phyloP scores from a whole-genome alignment of 495 filamentous ascomycete genomes.

The Melanomma pulvis-pyrius region DNA sequence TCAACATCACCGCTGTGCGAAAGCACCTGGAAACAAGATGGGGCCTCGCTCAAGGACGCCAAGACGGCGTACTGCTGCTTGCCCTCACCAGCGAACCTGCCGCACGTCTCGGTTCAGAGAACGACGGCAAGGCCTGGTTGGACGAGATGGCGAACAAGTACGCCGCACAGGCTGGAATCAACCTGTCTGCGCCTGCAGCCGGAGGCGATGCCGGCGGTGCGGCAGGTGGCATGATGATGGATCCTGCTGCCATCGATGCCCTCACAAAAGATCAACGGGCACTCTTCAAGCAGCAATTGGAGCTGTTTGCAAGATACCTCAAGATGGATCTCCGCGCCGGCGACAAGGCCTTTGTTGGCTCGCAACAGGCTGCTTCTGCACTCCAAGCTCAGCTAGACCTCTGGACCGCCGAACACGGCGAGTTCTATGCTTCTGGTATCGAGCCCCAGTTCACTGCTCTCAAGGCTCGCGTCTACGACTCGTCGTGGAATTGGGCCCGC shows the following conservation, averaged over 20 bases:
- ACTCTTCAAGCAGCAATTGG: constrained; percentile 95
- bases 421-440: constrained; percentile 92
- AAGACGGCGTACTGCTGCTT: constrained; percentile 87
- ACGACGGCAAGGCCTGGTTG: constrained; percentile 87
- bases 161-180: constrained; percentile 81
- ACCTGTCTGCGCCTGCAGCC: constrained; percentile 72
- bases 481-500: constrained; percentile 98
- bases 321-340: constrained; percentile 95
- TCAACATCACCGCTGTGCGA: constrained; percentile 92
- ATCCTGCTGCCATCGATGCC: constrained; percentile 94
- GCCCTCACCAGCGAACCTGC: constrained; percentile 92
- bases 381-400: constrained; percentile 92
- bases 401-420: constrained; percentile 93
- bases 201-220: constrained; percentile 74
- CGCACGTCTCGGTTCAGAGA: constrained; percentile 82
- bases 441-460: constrained; percentile 89
- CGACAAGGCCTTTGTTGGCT: constrained; percentile 86
- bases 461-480: constrained; percentile 96
- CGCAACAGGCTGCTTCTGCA: constrained; percentile 78
- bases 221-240: constrained; percentile 95
- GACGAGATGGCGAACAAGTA: constrained; percentile 90
- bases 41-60: constrained; percentile 83
- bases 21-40: constrained; percentile 95
- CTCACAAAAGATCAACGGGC: constrained; percentile 93
- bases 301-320: constrained; percentile 91